Percentiles rank a stretch among this genome's conserved stretches.
Evolutionary conservation across 768 basidiomycete genomes (phyloP).

Genomic region (Rickenella mellea): DNA sequence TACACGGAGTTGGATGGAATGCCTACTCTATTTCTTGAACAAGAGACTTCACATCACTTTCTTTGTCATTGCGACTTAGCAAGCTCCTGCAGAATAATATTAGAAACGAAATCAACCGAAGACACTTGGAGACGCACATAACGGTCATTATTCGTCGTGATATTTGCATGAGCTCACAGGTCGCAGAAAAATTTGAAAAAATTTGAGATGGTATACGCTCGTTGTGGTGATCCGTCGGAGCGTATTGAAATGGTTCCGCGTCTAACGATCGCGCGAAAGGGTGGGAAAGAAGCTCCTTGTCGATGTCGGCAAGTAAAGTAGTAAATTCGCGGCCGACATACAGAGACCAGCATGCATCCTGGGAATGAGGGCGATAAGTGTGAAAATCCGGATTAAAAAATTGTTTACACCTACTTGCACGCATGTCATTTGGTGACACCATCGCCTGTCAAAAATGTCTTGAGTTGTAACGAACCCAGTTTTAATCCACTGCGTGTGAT

Average conservation of each 20-base stretch:
- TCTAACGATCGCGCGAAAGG: conserved; percentile 37
- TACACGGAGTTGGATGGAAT: neutral
- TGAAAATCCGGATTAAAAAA: neutral
- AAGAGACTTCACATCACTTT: conserved; percentile 32
- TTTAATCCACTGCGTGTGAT: conserved; percentile 51
- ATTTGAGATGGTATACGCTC: conserved; percentile 25
- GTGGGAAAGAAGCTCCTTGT: conserved; percentile 36
- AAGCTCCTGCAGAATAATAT: conserved; percentile 26
- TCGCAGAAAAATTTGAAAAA: conserved; percentile 30
- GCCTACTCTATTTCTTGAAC: conserved; percentile 48
- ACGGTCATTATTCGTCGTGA: conserved; percentile 44
- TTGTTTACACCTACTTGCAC: conserved; percentile 31
- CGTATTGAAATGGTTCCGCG: conserved; percentile 34
- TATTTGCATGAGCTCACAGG: conserved; percentile 39
- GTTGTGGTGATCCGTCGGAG: conserved; percentile 30
- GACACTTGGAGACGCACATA: conserved; percentile 28
- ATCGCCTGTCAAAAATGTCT: conserved; percentile 50
- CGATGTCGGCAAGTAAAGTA: conserved; percentile 27
- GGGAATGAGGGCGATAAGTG: neutral
- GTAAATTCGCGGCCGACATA: conserved; percentile 60
- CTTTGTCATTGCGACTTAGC: conserved; percentile 25
- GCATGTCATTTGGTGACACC: conserved; percentile 53
- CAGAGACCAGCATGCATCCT: conserved; percentile 59
- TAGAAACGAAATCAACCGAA: neutral
- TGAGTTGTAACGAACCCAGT: conserved; percentile 39